Conservation (phyloP, 2,329 filamentous ascomycete species). For the Stachybotrys chlorohalonatus region DNA sequence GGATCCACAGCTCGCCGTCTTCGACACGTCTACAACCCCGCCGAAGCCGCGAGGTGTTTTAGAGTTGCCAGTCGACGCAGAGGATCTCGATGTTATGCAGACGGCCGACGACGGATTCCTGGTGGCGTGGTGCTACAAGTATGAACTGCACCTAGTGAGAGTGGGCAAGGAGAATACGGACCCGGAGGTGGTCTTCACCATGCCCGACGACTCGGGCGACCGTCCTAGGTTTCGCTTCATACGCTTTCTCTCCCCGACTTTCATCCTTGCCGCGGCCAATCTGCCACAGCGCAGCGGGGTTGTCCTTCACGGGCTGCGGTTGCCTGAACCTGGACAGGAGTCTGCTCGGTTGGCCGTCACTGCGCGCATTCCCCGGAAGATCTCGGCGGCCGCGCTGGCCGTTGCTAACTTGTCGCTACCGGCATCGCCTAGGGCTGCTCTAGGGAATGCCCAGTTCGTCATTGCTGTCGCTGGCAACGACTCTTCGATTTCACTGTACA, state of each 20-base stretch:
- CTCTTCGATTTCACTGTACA: slow-evolving; percentile 68
- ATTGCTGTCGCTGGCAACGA: slow-evolving; percentile 76
- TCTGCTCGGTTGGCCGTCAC: slow-evolving; percentile 42
- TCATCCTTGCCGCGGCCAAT: slow-evolving; percentile 50
- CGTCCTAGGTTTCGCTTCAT: slow-evolving; percentile 48
- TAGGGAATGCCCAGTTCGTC: slow-evolving; percentile 64
- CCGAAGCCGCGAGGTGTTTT: slow-evolving; percentile 40
- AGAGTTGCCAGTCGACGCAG: slow-evolving; percentile 46
- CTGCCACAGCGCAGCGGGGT: slow-evolving; percentile 49
- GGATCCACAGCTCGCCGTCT: slow-evolving; percentile 70
- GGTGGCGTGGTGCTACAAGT: slow-evolving; percentile 70
- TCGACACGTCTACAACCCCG: slow-evolving; percentile 46
- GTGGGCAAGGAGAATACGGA: slow-evolving; percentile 40
- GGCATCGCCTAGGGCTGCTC: slow-evolving; percentile 35
- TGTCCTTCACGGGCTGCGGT: slow-evolving; percentile 46
- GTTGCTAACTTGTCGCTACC: slow-evolving; percentile 58
- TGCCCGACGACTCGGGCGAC: slow-evolving; percentile 36
- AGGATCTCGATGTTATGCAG: slow-evolving; percentile 61
- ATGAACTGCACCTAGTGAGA: slow-evolving; percentile 62
- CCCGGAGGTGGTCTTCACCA: slow-evolving; percentile 46
- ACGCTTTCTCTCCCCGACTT: slow-evolving; percentile 49
- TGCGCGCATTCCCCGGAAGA: slow-evolving; percentile 52
- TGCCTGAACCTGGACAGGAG: slow-evolving; percentile 28
- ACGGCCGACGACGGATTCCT: slow-evolving; percentile 54
- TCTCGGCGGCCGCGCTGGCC: slow-evolving; percentile 71